These are phyloP conservation scores for Mucor irregularis DNA, from an alignment of 371 early-diverging fungal genomes.

Conservation along the genomic window DNA sequence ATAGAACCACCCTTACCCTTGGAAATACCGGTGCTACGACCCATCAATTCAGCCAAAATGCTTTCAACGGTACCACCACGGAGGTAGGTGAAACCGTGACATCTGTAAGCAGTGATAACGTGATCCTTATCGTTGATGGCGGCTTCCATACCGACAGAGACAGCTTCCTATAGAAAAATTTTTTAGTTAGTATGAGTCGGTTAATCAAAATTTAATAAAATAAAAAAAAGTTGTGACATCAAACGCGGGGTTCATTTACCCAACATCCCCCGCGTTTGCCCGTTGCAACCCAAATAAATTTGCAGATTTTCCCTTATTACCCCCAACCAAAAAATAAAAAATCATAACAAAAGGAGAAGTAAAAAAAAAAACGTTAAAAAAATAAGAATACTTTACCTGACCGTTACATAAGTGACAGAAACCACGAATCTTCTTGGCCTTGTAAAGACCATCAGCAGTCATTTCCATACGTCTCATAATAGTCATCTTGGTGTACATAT, in stretches of 20 bases:
- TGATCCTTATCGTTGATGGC: conserved; percentile 89
- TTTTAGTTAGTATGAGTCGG: conserved; percentile 1
- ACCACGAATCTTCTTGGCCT: conserved; percentile 96
- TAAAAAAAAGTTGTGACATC: conserved; percentile 17
- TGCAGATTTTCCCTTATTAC: not conserved
- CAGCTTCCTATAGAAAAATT: conserved; percentile 78
- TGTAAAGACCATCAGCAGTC: conserved; percentile 94
- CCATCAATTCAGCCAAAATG: conserved; percentile 90
- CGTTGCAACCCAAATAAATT: conserved; percentile 16
- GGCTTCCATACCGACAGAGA: conserved; percentile 94
- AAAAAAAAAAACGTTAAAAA: not conserved
- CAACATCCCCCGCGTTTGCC: conserved; percentile 36
- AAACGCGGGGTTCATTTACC: conserved; percentile 32
- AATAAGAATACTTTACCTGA: too few species aligned
- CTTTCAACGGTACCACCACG: conserved; percentile 81
- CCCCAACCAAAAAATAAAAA: conserved; percentile 11
- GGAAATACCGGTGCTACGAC: conserved; percentile 88
- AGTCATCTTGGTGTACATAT: conserved; percentile 88
- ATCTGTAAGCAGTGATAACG: conserved; percentile 98
- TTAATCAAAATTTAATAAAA: not conserved
- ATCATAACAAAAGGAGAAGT: not conserved
- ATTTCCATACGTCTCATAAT: conserved; percentile 92
- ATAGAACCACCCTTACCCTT: conserved; percentile 99
- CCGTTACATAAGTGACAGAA: conserved; percentile 99
- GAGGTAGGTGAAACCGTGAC: conserved; percentile 97